Evolutionary conservation across 2,329 filamentous ascomycete genomes (phyloP).

Genomic region (Fusarium incarnatum): DNA sequence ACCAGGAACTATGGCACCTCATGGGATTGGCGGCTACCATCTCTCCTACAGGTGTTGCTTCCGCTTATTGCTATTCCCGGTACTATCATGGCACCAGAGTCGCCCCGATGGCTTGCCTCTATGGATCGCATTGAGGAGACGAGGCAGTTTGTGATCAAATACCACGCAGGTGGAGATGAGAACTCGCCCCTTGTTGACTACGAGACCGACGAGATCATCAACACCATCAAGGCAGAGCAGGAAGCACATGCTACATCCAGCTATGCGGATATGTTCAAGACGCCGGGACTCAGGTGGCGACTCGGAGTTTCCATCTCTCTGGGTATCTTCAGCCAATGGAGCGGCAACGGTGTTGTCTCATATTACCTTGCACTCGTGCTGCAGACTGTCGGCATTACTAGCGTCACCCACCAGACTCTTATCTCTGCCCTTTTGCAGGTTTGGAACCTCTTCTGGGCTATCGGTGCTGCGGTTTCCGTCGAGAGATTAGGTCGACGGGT

Average conservation of each 20-base stretch:
- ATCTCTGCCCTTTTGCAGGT: constrained; percentile 3
- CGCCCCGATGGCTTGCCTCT: constrained; percentile 10
- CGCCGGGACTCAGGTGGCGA: constrained; percentile 8
- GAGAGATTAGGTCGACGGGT: neutral
- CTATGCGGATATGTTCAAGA: constrained; percentile 10
- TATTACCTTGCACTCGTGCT: constrained; percentile 12
- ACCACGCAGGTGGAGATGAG: neutral
- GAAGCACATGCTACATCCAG: neutral
- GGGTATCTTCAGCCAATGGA: constrained; percentile 3
- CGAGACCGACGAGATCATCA: constrained; percentile 4
- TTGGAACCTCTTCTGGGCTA: constrained; percentile 11
- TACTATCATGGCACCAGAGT: neutral
- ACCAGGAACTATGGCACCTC: neutral
- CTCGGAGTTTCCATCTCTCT: constrained; percentile 1
- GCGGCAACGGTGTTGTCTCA: constrained; percentile 10
- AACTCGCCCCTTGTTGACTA: constrained; percentile 3
- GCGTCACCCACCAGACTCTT: constrained; percentile 1
- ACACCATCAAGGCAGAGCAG: neutral
- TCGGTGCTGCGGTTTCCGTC: neutral
- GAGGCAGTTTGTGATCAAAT: neutral
- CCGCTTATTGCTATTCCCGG: neutral
- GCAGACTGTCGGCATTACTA: neutral
- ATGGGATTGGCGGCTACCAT: constrained; percentile 9
- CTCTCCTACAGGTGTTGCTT: neutral
- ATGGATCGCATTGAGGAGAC: constrained; percentile 3